Base-by-base conservation (phyloP, 2,329 filamentous ascomycete species). In the Apiospora kogelbergensis region DNA sequence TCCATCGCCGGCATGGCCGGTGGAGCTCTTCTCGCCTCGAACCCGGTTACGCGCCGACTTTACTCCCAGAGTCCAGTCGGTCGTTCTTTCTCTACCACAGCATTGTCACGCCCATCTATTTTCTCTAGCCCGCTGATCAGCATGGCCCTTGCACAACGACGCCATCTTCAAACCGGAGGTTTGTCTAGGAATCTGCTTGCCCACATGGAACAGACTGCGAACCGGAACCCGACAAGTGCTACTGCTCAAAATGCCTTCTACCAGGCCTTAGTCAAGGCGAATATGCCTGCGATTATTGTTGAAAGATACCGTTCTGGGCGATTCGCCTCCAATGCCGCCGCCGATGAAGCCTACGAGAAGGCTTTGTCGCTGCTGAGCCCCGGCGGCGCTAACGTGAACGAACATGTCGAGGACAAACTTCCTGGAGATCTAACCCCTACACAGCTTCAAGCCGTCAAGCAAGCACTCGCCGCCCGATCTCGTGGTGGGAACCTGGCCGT, bases 211-310 rank as follows among this genome's bases (percentile, higher is more conserved):
- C 92, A 95, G 79, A 92, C 93, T 30, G 97, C 96, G 45, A 99
- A 98, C 81, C 92, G 94, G 80, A 97, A 97, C 76, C 94, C 96
- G 1, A 88, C 85, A 70, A 98, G 94, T 80, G 91, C 94, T 37
- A 92, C 92, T 57, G 91, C 94, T 24, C 96, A 99, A 80, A 96
- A 95, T 79, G 91, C 93, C 20, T 98, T 99, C 80, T 99, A 99
- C 79, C 92, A 95, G 78, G 91, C 95, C 63, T 88, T 99, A 17
- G 86, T 98, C 68, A 92, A 93, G 78, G 94, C 95, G 66, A 96
- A 97, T 76, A 95, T 98, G 92, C 93, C 95, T 22, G 91, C 94
- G 66, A 97, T 99, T 72, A 85, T 99, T 68, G 88, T 98, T 70
- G 94, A 98, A 80, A 88, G 96, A 76, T 96, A 97, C 80, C 90